Evolutionary conservation across 2,329 filamentous ascomycete genomes (phyloP), one percentile per base, ranked within the genome.

Genomic region (Aspergillus ustus): DNA sequence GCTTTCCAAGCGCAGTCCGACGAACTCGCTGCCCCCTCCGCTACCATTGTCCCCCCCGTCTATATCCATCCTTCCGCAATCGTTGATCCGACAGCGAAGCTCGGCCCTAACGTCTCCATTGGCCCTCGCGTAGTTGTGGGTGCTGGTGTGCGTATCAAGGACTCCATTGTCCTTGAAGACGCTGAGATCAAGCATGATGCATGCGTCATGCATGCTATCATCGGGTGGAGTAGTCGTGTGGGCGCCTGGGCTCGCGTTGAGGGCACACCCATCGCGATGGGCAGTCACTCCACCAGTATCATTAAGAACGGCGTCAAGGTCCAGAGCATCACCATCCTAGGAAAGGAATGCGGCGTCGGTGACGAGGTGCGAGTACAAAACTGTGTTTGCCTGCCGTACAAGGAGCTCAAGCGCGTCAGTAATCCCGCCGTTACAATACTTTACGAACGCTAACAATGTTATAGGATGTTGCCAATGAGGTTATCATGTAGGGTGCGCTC

Each of bases 231-330:
- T 80, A 96, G 93, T 82, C 91, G 92, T 65, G 89, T 99, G 17
- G 95, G 95, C 64, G 92, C 94, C n/a, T 99, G 95, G 95, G 93
- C 95, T 56, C 90, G 95, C 76, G 94, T 99, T 28, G 95, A 99
- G 80, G 95, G 95, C 58, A 97, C 93, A 0, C 93, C 94, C 1
- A 96, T 91, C 17, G 91, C 93, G 0, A 88, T 92, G 59, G 89
- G 86, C 56, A 97, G 91, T 82, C 94, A 98, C 82, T 91, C 88
- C 57, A 98, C 94, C 15, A 97, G 91, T 80, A 93, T 98, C 72
- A 85, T 98, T 78, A 98, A 97, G 87, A 96, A 97, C 73, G 95
- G 95, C 55, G 89, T 98, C 79, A 98, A 98, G 84, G 95, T 99
- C 55, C 95, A 98, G 84, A 96, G 92, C 78, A 95, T 98, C 75